Base-by-base conservation (phyloP, 176 grass and related monocot genomes). In the Carex littledalei region DNA sequence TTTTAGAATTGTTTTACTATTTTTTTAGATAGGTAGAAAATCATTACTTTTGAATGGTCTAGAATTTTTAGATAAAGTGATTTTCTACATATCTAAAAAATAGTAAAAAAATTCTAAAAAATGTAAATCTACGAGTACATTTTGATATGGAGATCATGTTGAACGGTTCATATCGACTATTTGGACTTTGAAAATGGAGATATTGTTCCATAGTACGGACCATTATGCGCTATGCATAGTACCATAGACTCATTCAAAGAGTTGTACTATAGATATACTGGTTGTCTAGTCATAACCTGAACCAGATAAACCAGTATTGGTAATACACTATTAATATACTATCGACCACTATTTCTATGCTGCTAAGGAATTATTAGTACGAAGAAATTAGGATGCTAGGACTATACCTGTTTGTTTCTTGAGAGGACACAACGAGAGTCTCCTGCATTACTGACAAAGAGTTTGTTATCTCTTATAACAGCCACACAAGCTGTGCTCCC, bases 341-440 rank as follows among this genome's bases (percentile, higher is more conserved):
- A 74, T 22, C 3, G 1, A 47, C 43, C 73, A 34, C 16, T 70
- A 53, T 76, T 53, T 5, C 2, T 26, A 53, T 76, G 20, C n/a
- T 47, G 69, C 16, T 21, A 58, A 58, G 59, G 13, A 55, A 54
- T 37, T 54, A 12, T 16, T 16, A 45, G 13, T 50, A 31, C 13
- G 16, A 43, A 21, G 17, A 59, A 39, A 81, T 81, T 22, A 63
- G 31, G 35, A 83, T 67, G 12, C 59, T 49, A 82, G 45, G 29
- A 82, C 41, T 65, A 14, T 80, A 98, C 95, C 95, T 93, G 89
- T 21, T 93, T 88, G 14, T 93, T 95, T 87, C 91, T 93, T 87
- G 95, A 95, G 77, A 98, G 89, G 52, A 98, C 89, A 90, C 95
- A 94, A 54, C 95, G 95, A 39, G 95, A 95, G 86, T 98, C 95